These are phyloP conservation scores for Neurospora cerealis DNA, from an alignment of 495 filamentous ascomycete genomes.

Conservation along the genomic window DNA sequence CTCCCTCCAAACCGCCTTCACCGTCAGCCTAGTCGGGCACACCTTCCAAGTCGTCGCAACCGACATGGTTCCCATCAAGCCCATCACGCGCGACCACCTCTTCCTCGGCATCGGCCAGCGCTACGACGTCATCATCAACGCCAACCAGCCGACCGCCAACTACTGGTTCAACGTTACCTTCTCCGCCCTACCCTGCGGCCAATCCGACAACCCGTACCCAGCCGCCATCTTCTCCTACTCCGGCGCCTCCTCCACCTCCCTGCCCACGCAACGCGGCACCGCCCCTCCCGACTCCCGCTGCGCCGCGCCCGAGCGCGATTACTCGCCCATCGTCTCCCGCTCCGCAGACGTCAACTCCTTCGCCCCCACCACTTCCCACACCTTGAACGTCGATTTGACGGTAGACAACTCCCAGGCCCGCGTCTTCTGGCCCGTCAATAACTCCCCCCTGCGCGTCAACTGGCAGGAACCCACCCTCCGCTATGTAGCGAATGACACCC, in stretches of 20 bases:
- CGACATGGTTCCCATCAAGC: constrained; percentile 39
- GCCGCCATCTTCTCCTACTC: constrained; percentile 20
- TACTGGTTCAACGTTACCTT: constrained; percentile 44
- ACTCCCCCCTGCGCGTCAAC: constrained; percentile 21
- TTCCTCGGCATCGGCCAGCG: constrained; percentile 54
- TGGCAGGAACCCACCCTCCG: constrained; percentile 26
- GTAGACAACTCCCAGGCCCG: constrained; percentile 13
- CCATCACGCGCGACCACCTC: constrained; percentile 31
- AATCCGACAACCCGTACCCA: constrained; percentile 13
- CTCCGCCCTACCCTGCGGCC: constrained; percentile 16
- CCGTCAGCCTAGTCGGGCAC: constrained; percentile 35
- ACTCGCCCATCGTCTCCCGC: constrained; percentile 12
- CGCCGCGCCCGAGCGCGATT: constrained; percentile 4
- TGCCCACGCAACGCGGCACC: constrained; percentile 7
- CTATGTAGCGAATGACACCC: constrained; percentile 18
- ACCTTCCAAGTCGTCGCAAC: constrained; percentile 37
- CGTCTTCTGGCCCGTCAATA: constrained; percentile 29
- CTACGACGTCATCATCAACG: constrained; percentile 55
- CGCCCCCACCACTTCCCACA: constrained; percentile 1
- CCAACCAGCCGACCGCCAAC: constrained; percentile 36
- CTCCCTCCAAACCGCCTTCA: constrained; percentile 26
- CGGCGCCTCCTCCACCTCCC: constrained; percentile 9
- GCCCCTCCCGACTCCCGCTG: constrained; percentile 13
- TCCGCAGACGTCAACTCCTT: constrained; percentile 11
- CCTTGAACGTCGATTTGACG: constrained; percentile 15